Evolutionary conservation across 1,139 yeast species (phyloP).

Genomic region (Protomyces inouyei): DNA sequence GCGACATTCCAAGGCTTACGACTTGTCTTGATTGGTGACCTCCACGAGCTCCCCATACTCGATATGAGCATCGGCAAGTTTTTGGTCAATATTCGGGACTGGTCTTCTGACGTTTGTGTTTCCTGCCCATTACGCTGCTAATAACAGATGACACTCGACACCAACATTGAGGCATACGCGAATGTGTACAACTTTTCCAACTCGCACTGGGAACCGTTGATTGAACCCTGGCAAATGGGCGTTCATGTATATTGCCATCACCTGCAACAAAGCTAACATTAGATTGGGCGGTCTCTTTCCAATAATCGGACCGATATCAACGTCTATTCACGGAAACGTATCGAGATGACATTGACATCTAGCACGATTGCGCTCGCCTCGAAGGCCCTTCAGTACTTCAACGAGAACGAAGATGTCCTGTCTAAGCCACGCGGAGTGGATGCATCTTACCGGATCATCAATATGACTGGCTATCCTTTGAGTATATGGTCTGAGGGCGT

Average conservation of each 20-base stretch:
- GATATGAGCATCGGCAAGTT: constrained; percentile 78
- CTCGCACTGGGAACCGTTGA: constrained; percentile 93
- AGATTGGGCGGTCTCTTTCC: constrained; percentile 34
- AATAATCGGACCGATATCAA: constrained; percentile 53
- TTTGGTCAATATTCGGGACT: constrained; percentile 64
- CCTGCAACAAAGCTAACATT: constrained; percentile 30
- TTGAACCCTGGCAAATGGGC: constrained; percentile 84
- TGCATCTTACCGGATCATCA: constrained; percentile 72
- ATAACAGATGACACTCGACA: constrained; percentile 54
- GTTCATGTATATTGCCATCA: constrained; percentile 55
- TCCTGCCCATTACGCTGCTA: constrained; percentile 26
- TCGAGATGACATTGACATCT: constrained; percentile 77
- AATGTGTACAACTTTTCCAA: constrained; percentile 86
- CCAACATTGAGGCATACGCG: constrained; percentile 61
- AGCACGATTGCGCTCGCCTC: constrained; percentile 49
- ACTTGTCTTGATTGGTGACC: constrained; percentile 83
- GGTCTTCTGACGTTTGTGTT: constrained; percentile 67
- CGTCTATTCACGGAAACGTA: constrained; percentile 64
- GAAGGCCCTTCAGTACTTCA: constrained; percentile 58
- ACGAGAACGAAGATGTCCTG: constrained; percentile 54
- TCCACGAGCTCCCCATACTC: constrained; percentile 85
- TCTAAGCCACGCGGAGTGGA: constrained; percentile 69
- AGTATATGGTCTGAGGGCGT: constrained; percentile 66
- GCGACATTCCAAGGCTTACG: constrained; percentile 78
- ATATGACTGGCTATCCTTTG: constrained; percentile 78